These are phyloP conservation scores for Cutaneotrichosporon sp. DNA, from an alignment of 1,284 basidiomycete species.

Conservation along the genomic window DNA sequence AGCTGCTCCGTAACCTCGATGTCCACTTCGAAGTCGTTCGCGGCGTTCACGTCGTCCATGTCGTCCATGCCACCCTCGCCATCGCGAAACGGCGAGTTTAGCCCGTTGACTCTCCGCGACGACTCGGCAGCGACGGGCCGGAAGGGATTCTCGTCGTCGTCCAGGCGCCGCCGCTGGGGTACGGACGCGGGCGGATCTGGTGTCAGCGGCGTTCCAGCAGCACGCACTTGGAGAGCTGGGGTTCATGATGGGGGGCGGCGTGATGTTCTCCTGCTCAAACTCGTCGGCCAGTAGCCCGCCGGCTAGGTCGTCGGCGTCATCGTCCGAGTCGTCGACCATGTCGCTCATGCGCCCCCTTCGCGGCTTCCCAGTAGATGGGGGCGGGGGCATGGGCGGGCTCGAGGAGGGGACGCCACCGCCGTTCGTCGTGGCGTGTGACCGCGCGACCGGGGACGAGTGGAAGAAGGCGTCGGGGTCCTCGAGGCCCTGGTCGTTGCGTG, in stretches of 20 bases:
- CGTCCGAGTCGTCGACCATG: constrained; percentile 47
- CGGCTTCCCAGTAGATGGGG: background rate
- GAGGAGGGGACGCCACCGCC: background rate
- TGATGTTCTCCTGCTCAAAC: constrained; percentile 16
- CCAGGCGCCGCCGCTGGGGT: background rate
- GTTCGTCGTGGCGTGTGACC: background rate
- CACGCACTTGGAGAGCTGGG: constrained; percentile 24
- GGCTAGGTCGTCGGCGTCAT: constrained; percentile 60
- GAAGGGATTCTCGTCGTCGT: background rate
- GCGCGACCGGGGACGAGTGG: constrained; percentile 41
- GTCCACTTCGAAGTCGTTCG: constrained; percentile 14
- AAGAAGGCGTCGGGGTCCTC: constrained; percentile 78
- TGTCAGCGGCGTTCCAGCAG: constrained; percentile 5
- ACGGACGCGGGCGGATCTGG: constrained; percentile 35
- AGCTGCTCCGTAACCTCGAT: too few relatives aligned
- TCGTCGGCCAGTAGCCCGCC: constrained; percentile 57
- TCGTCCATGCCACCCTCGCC: too few relatives aligned
- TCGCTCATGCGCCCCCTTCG: constrained; percentile 24
- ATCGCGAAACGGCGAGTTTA: background rate
- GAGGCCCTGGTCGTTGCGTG: constrained; percentile 76
- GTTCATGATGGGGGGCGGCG: constrained; percentile 17
- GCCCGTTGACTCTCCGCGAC: background rate
- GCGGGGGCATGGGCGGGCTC: background rate
- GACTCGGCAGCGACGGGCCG: background rate
- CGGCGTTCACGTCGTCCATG: background rate